Base-by-base conservation (phyloP, 768 basidiomycete species). In the Tylopilus intermedius region DNA sequence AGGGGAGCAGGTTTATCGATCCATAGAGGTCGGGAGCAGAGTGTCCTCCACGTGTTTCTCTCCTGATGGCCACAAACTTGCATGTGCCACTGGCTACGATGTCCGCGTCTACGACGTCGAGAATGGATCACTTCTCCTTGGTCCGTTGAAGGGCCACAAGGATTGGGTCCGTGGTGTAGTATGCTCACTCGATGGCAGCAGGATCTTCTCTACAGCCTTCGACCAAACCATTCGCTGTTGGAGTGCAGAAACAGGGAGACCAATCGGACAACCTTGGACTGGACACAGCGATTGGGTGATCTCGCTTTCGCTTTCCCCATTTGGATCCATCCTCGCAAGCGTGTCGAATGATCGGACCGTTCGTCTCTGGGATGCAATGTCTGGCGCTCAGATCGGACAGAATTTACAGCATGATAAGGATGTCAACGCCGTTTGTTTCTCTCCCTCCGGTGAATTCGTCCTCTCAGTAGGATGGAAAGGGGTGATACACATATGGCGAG, bases 141-240 rank as follows among this genome's bases (percentile, higher is more conserved):
- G 41, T 37, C 53, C 35, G 0, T 8, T 49, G 6, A 1, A n/a
- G 1, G 38, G 30, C 7, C n/a, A 41, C 21, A 18, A 6, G 10
- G 22, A 15, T 13, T 3, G 7, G 1, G 15, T 43, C 8, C 0
- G 13, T 0, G 11, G 24, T 13, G 15, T 61, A 5, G n/a, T 47
- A 3, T 62, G 61, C 60, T 56, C 61, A 14, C 45, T 0, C 4
- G 58, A 59, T 30, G 60, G 60, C 5, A 50, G 22, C 30, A 49
- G 6, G 4, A 18, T 62, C 11, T 59, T 52, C 44, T 53, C 58
- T 27, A 13, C 4, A 2, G 49, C 47, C 0, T 0, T 1, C 4
- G 22, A 47, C 18, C 9, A 48, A 14, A 39, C 47, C 0, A 59
- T 57, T 39, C 42, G 40, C 8, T 50, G 48, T 9, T 62, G 61